Percentiles rank a stretch among this genome's conserved stretches.
Conservation (phyloP, 306 rosid genomes). For the Medicago lupulina region DNA sequence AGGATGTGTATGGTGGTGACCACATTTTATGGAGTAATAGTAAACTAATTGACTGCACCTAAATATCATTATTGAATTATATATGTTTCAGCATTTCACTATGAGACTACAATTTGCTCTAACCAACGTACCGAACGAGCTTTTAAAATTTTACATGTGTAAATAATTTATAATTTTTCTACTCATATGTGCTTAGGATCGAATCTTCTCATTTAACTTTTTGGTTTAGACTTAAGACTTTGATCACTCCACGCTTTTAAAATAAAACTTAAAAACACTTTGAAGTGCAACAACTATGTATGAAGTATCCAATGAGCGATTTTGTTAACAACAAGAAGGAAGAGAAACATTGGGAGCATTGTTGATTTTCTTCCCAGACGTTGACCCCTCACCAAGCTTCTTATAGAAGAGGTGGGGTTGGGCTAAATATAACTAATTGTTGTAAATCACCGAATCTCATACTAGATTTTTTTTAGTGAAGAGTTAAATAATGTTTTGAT, state of each 20-base stretch:
- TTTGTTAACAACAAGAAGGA: constrained; percentile 45
- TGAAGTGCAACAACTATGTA: constrained; percentile 22
- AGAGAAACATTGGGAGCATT: constrained; percentile 35
- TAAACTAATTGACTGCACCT: constrained; percentile 28
- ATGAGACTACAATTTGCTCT: constrained; percentile 33
- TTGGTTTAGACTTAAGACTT: constrained; percentile 27
- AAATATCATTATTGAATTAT: too few species aligned
- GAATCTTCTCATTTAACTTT: constrained; percentile 22
- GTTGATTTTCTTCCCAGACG: constrained; percentile 39
- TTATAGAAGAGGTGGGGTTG: neutral
- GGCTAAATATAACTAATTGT: neutral
- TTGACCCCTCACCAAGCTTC: constrained; percentile 44
- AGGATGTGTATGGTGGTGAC: neutral
- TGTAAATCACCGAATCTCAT: too few species aligned
- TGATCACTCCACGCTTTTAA: constrained; percentile 37
- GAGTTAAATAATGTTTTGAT: too few species aligned
- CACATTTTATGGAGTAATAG: too few species aligned
- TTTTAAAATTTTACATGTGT: neutral
- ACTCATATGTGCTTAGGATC: constrained; percentile 29
- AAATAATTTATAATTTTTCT: constrained; percentile 17
- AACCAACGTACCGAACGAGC: constrained; percentile 37
- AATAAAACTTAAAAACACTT: neutral
- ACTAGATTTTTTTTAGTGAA: too few species aligned
- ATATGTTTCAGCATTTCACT: constrained; percentile 30
- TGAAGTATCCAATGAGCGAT: constrained; percentile 44